A percentile compares a stretch with the other conserved stretches of the same genome.
Conservation (phyloP, 2,329 filamentous ascomycete species). For the Talaromyces verruculosus region DNA sequence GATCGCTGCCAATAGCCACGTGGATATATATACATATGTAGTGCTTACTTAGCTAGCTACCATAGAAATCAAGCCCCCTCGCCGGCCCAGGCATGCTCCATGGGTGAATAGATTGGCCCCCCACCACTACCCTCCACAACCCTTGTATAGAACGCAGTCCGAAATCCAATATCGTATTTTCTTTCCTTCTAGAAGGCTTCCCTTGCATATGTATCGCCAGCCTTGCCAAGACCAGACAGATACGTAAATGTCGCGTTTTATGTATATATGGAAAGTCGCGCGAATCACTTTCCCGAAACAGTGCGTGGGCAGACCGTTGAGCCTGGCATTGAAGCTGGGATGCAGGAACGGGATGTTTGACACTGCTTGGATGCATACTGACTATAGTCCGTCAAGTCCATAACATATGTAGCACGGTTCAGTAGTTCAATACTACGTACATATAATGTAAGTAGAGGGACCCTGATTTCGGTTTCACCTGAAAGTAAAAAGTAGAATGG, state of each 20-base stretch:
- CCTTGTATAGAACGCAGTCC: background rate
- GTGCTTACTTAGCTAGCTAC: background rate
- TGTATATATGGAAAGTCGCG: background rate
- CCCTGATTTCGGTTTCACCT: background rate
- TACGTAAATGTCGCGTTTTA: background rate
- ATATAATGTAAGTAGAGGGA: background rate
- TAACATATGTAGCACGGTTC: background rate
- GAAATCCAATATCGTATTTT: background rate
- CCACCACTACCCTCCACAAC: background rate
- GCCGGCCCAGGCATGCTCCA: background rate
- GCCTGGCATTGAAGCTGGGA: background rate
- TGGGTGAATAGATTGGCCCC: background rate
- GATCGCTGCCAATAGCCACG: background rate
- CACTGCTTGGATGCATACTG: background rate
- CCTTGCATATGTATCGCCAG: background rate
- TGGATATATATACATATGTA: background rate
- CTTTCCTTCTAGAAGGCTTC: background rate
- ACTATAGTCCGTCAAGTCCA: background rate
- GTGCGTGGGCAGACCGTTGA: background rate
- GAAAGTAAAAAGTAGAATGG: background rate
- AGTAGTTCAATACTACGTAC: background rate
- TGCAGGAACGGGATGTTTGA: conserved; percentile 2
- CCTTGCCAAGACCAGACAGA: background rate
- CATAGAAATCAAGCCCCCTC: background rate
- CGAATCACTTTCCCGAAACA: background rate